Evolutionary conservation across 768 basidiomycete genomes (phyloP), one percentile per base, ranked within the genome.

Genomic region (Lenzites betulinus): DNA sequence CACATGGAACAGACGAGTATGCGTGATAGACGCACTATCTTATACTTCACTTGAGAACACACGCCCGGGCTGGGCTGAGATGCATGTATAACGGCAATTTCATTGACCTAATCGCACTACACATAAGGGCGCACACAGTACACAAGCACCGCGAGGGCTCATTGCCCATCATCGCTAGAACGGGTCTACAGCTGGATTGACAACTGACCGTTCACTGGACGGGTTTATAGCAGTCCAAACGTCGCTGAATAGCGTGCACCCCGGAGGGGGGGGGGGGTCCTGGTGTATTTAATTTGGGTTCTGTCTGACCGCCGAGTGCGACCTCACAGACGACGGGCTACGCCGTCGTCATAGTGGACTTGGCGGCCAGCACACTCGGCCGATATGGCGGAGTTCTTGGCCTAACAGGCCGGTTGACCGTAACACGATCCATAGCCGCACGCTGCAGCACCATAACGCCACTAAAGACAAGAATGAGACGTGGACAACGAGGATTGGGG

Each of bases 231-330:
- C 22, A n/a, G 51, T 20, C 42, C 36, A 36, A 8, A 39, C 25
- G 13, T 46, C 33, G 41, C 13, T 28, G 20, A 12, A 47, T 38
- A 13, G 46, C 22, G 28, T 39, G 39, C 25, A 22, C 46, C 20
- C 47, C 36, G 30, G 42, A 33, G 49, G 36, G 36, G 62, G 26
- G 30, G 42, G 11, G 49, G 36, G 36, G 62, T 59, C 62, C 62
- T 63, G 62, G 62, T 52, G 33, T 63, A 63, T 11, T 63, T 63
- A 35, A 63, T 63, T 63, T 63, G 61, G 9, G 9, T 28, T 42
- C 33, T 26, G 36, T 26, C 46, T 36, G 35, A 51, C 33, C 36
- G 22, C 35, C 35, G 33, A 52, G 35, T 41, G 22, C 59, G 30
- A 18, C 47, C 22, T 23, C 15, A 33, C 3, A 4, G 23, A 16